phyloP scores from a whole-genome alignment of 495 filamentous ascomycete genomes.

The Entonaema liquescens region DNA sequence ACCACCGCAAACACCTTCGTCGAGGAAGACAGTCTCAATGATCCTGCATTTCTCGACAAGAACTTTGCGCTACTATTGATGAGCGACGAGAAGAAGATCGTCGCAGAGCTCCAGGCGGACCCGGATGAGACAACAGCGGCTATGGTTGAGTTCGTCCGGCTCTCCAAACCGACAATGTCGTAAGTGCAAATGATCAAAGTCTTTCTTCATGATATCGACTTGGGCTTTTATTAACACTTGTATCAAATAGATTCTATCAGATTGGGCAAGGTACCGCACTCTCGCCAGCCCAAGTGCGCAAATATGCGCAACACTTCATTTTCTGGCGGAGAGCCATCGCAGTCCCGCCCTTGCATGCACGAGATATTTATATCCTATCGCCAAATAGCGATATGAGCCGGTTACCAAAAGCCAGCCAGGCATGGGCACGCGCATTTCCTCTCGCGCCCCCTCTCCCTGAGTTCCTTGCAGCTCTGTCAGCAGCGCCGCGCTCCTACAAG shows the following conservation, averaged over 20 bases:
- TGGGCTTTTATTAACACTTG: background rate
- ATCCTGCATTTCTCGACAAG: slow-evolving; percentile 72
- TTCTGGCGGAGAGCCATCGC: slow-evolving; percentile 93
- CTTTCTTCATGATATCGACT: background rate
- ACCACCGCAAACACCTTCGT: slow-evolving; percentile 83
- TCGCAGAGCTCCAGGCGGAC: slow-evolving; percentile 83
- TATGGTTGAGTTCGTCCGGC: slow-evolving; percentile 83
- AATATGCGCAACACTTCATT: slow-evolving; percentile 88
- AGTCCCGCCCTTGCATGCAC: slow-evolving; percentile 87
- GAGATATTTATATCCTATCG: slow-evolving; percentile 92
- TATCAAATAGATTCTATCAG: slow-evolving; percentile 67
- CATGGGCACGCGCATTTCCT: slow-evolving; percentile 80
- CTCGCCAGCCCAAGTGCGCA: slow-evolving; percentile 78
- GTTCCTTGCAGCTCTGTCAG: slow-evolving; percentile 81
- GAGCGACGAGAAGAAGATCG: slow-evolving; percentile 81
- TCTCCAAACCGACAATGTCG: slow-evolving; percentile 84
- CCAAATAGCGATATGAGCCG: slow-evolving; percentile 86
- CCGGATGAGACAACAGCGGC: slow-evolving; percentile 73
- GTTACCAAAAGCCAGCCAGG: slow-evolving; percentile 72
- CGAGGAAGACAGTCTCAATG: slow-evolving; percentile 68
- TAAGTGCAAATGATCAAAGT: slow-evolving; percentile 39
- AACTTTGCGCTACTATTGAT: slow-evolving; percentile 88
- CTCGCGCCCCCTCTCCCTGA: slow-evolving; percentile 81
- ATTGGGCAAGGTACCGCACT: slow-evolving; percentile 77
- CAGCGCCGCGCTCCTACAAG: slow-evolving; percentile 79